Evolutionary conservation across 345 rosid species (phyloP), one percentile per base, ranked within the genome.

Genomic region (Salix udensis): DNA sequence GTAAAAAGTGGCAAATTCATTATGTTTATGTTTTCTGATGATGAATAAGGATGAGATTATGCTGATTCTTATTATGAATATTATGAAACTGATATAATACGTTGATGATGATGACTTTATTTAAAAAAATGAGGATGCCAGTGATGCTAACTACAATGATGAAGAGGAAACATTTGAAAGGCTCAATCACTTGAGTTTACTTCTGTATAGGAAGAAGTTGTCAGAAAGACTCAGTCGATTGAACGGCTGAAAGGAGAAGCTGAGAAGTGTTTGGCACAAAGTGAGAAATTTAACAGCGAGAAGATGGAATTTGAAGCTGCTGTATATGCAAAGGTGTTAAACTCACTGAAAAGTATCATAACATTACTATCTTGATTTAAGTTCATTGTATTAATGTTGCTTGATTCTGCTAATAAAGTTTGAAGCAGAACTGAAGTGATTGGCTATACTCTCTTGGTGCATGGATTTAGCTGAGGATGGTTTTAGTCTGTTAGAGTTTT

Each of bases 241-340:
- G 93, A 90, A 77, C 87, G 82, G 84, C 71, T 95, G 78, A 90
- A 86, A 82, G 80, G 48, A 62, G 97, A 95, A 82, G 94, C 97
- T 0, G 97, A 95, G 86, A 95, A 87, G 80, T 95, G 97, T 70
- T 75, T 93, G 72, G 85, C 81, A 0, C 97, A 94, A 82, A 86
- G 94, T 65, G 91, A 90, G 82, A 89, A 73, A 72, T 79, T 87
- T 78, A 75, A 80, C 78, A 79, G 71, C 18, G 94, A 90, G 81
- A 95, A 89, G 81, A 68, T 16, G 52, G 94, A 91, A 74, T 93
- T 95, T 76, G 96, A 93, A 80, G 81, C 84, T 75, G 93, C 88
- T 72, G 83, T 87, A 73, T 95, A 95, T 81, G 84, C 91, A 44
- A 93, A 95, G 92, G 98, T 85, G 40, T 48, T 10, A 72, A 64